Evolutionary conservation across 495 filamentous ascomycete genomes (phyloP).

Genomic region (Aspergillus nidulans): DNA sequence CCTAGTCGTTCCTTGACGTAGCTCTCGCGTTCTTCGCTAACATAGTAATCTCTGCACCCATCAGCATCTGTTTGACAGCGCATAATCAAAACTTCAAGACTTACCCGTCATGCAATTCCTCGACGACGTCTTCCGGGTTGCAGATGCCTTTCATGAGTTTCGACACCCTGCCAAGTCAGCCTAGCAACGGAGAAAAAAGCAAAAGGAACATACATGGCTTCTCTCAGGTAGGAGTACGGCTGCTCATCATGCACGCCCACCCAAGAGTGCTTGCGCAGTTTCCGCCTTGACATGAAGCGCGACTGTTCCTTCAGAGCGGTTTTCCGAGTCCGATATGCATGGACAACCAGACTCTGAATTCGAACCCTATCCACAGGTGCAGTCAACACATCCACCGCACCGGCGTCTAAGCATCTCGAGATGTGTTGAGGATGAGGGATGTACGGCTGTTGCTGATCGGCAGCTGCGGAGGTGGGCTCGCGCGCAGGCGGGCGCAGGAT

Average conservation of each 20-base stretch:
- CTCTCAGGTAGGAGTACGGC: constrained; percentile 82
- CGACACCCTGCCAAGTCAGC: constrained; percentile 60
- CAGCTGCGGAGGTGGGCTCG: constrained; percentile 22
- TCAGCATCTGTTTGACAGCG: constrained; percentile 3
- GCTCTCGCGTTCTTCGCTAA: constrained; percentile 54
- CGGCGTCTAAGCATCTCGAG: constrained; percentile 72
- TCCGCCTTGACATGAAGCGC: constrained; percentile 57
- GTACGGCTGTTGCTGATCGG: constrained; percentile 33
- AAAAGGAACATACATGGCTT: constrained; percentile 55
- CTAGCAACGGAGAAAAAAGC: background rate
- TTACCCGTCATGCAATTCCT: constrained; percentile 45
- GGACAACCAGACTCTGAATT: constrained; percentile 68
- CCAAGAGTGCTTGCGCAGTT: constrained; percentile 81
- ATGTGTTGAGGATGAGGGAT: constrained; percentile 43
- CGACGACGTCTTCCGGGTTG: constrained; percentile 58
- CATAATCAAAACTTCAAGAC: background rate
- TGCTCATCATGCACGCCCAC: constrained; percentile 83
- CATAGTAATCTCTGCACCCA: constrained; percentile 38
- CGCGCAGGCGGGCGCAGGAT: constrained; percentile 47
- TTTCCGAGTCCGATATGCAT: constrained; percentile 76
- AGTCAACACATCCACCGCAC: constrained; percentile 78
- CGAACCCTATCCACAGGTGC: constrained; percentile 68
- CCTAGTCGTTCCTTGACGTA: constrained; percentile 67
- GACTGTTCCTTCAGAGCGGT: constrained; percentile 65
- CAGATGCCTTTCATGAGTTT: constrained; percentile 90